Percentiles rank a stretch among this genome's conserved stretches.
Conservation (phyloP, 2,329 filamentous ascomycete genomes). For the Colletotrichum orbiculare region DNA sequence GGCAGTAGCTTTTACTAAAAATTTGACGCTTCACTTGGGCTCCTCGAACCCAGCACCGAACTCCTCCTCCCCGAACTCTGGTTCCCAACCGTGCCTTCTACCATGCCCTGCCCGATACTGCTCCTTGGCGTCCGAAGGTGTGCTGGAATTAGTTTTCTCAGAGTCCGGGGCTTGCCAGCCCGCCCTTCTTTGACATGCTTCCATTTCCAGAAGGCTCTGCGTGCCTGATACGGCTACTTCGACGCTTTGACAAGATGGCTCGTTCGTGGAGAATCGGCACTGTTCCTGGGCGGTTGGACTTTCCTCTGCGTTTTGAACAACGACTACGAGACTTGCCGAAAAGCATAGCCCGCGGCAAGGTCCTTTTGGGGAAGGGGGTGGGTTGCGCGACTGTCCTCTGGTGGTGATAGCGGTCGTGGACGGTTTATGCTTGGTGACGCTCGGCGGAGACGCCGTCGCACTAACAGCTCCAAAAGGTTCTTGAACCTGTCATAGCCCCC, state of each 20-base stretch:
- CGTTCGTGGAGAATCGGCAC: neutral
- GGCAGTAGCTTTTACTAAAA: slow-evolving; percentile 4
- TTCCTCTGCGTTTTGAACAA: too few species aligned
- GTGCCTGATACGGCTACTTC: neutral
- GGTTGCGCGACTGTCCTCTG: neutral
- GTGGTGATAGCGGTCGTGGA: slow-evolving; percentile 4
- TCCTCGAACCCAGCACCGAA: too few species aligned
- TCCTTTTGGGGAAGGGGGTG: neutral
- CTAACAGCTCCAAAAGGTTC: slow-evolving; percentile 15
- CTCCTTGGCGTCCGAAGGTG: slow-evolving; percentile 3
- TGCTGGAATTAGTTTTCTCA: neutral
- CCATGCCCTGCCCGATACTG: too few species aligned
- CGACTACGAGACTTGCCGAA: neutral
- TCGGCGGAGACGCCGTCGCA: slow-evolving; percentile 16
- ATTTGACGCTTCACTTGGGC: too few species aligned
- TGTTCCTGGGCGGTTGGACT: too few species aligned
- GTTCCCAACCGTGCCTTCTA: too few species aligned
- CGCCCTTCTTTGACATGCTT: slow-evolving; percentile 2
- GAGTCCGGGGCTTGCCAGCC: neutral
- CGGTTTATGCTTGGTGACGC: neutral
- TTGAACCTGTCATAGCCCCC: slow-evolving; percentile 3
- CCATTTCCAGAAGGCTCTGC: slow-evolving; percentile 6
- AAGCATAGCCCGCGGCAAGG: neutral
- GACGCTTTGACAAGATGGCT: neutral
- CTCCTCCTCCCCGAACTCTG: too few species aligned